phyloP scores from a whole-genome alignment of 2,329 filamentous ascomycete genomes.

The Colletotrichum theobromicola region DNA sequence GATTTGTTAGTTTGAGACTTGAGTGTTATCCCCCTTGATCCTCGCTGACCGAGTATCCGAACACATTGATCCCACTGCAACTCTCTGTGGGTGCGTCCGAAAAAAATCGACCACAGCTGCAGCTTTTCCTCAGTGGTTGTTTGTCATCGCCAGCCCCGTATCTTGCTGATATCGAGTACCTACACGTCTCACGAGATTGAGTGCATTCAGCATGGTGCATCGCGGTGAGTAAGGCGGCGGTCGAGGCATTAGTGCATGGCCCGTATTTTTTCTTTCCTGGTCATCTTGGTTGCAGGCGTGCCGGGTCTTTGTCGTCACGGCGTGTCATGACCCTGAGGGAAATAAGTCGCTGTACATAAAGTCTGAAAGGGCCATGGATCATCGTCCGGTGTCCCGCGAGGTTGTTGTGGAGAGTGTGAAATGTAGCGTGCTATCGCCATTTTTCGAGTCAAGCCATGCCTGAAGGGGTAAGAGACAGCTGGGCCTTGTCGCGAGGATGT shows the following conservation, averaged over 20 bases:
- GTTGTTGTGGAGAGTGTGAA: not conserved
- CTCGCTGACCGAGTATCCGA: conserved; percentile 1
- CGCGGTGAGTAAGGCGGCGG: not conserved
- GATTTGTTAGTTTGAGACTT: conserved; percentile 5
- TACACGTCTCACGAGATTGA: not conserved
- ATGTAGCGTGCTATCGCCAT: conserved; percentile 13
- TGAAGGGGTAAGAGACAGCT: conserved; percentile 4
- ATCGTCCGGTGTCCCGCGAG: conserved; percentile 10
- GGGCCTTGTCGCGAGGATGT: conserved; percentile 11
- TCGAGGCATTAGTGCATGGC: not conserved
- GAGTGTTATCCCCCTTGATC: conserved; percentile 3
- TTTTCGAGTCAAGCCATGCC: conserved; percentile 21
- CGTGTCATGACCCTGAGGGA: conserved; percentile 3
- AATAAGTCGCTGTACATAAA: conserved; percentile 8
- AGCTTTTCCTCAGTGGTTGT: not conserved
- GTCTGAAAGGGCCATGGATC: conserved; percentile 18
- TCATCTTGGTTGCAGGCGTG: not conserved
- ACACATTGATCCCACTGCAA: not conserved
- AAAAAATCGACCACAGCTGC: not conserved
- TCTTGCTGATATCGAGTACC: not conserved
- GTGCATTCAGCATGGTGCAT: not conserved
- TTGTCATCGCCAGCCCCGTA: not conserved
- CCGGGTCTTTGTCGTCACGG: not conserved
- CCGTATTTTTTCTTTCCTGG: not conserved
- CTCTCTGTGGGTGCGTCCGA: not conserved